Percentiles rank a stretch among this genome's conserved stretches.
These are phyloP conservation scores for Vitis amurensis DNA, from an alignment of 164 flowering plant species.

Conservation along the genomic window DNA sequence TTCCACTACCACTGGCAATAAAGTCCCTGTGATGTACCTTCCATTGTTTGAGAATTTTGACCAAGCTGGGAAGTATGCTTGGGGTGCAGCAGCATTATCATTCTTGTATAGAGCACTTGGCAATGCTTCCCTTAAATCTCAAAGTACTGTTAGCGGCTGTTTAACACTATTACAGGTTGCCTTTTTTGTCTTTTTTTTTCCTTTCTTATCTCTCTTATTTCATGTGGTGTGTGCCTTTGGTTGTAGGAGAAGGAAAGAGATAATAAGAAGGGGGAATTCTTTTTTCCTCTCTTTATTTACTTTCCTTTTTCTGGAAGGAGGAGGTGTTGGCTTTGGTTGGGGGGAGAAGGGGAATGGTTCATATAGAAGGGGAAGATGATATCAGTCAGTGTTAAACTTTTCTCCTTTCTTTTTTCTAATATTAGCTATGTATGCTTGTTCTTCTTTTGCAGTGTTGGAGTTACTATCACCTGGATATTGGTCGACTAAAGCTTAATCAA, in stretches of 20 bases:
- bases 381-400: background rate
- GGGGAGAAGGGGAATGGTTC: too few relatives aligned
- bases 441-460: constrained; percentile 65
- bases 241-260: background rate
- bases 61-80: constrained; percentile 59
- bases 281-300: background rate
- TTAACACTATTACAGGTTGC: constrained; percentile 68
- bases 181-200: background rate
- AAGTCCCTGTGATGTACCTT: constrained; percentile 77
- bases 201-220: background rate
- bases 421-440: background rate
- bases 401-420: background rate
- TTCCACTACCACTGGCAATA: constrained; percentile 77
- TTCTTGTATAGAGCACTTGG: constrained; percentile 80
- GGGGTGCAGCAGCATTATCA: constrained; percentile 80
- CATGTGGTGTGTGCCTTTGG: background rate
- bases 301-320: too few relatives aligned
- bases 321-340: too few relatives aligned
- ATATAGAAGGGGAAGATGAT: background rate
- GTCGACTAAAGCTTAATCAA: constrained; percentile 63
- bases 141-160: constrained; percentile 75
- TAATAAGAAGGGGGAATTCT: background rate
- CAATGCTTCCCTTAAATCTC: constrained; percentile 66
- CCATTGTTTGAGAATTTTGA: constrained; percentile 71
- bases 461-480: constrained; percentile 65